phyloP scores from a whole-genome alignment of 495 filamentous ascomycete genomes.

The Xylaria intraflava region DNA sequence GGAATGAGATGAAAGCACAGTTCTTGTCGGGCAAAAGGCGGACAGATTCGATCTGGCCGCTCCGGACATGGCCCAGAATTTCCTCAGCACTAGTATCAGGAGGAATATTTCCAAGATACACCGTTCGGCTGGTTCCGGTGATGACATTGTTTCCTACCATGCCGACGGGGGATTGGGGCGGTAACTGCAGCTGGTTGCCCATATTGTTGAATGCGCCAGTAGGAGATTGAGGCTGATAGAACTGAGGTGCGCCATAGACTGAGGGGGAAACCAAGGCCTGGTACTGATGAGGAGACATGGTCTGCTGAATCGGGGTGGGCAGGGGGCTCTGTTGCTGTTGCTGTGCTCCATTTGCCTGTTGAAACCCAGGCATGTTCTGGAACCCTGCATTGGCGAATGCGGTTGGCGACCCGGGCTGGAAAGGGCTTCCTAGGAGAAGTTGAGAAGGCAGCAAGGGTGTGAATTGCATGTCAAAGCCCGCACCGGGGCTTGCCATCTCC shows the following conservation, averaged over 20 bases:
- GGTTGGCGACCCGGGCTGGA: constrained; percentile 88
- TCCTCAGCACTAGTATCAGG: constrained; percentile 97
- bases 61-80: constrained; percentile 92
- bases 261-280: constrained; percentile 72
- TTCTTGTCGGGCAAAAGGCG: constrained; percentile 96
- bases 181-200: constrained; percentile 50
- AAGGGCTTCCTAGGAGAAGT: constrained; percentile 89
- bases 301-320: constrained; percentile 45
- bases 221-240: constrained; percentile 80
- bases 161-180: constrained; percentile 59
- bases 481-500: constrained; percentile 81
- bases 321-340: constrained; percentile 45
- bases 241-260: constrained; percentile 63
- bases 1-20: constrained; percentile 98
- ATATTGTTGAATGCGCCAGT: constrained; percentile 64
- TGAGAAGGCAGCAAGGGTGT: constrained; percentile 92
- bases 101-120: constrained; percentile 96
- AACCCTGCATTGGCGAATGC: constrained; percentile 89
- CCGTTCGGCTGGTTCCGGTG: constrained; percentile 88
- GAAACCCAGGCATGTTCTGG: constrained; percentile 70
- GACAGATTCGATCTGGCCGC: constrained; percentile 97
- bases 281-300: constrained; percentile 66
- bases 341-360: constrained; percentile 49
- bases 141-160: constrained; percentile 72
- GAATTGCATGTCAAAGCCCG: constrained; percentile 95